A percentile compares a stretch with the other conserved stretches of the same genome.
phyloP scores from a whole-genome alignment of 306 rosid genomes.

The Corylus avellana region DNA sequence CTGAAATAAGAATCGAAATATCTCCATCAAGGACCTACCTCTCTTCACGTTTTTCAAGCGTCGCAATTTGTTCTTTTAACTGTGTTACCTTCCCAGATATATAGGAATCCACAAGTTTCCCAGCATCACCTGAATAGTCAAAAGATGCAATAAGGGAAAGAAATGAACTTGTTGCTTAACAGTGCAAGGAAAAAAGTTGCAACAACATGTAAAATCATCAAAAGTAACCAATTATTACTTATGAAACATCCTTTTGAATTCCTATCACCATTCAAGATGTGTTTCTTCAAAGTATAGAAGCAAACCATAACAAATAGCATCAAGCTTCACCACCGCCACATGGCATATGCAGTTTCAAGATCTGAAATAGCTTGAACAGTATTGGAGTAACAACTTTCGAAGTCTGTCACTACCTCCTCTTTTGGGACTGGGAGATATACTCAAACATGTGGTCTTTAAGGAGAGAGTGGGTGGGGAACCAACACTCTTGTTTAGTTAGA shows the following conservation, averaged over 20 bases:
- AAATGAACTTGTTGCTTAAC: background rate
- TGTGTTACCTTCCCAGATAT: constrained; percentile 80
- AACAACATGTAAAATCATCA: background rate
- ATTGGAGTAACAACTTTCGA: background rate
- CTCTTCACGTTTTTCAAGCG: constrained; percentile 95
- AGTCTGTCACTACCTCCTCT: background rate
- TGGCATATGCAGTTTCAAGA: background rate
- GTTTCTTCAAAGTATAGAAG: background rate
- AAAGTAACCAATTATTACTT: background rate
- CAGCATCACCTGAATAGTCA: constrained; percentile 71
- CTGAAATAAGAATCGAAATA: constrained; percentile 14
- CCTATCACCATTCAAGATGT: constrained; percentile 2
- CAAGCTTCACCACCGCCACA: background rate
- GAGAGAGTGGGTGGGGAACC: background rate
- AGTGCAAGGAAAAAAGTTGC: background rate
- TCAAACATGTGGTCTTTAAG: background rate
- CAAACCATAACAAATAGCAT: background rate
- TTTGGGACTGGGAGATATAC: background rate
- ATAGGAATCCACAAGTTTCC: constrained; percentile 77
- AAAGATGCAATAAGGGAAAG: constrained; percentile 28
- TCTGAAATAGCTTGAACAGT: background rate
- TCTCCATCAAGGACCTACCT: constrained; percentile 46
- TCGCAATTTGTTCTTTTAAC: constrained; percentile 90
- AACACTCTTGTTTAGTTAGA: background rate
- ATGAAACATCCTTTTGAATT: background rate